phyloP scores from a whole-genome alignment of 495 filamentous ascomycete species.

The Pseudevernia furfuracea region DNA sequence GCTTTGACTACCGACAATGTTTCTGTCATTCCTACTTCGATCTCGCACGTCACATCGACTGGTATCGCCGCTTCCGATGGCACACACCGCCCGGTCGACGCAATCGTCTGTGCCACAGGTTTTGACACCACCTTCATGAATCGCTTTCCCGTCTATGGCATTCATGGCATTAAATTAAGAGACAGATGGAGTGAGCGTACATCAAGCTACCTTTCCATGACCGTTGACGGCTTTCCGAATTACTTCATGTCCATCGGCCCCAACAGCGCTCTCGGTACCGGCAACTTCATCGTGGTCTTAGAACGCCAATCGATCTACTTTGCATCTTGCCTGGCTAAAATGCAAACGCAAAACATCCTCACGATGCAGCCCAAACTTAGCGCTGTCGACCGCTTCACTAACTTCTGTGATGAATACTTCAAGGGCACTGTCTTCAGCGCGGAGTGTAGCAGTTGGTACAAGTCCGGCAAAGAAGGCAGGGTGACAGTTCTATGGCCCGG shows the following conservation, averaged over 20 bases:
- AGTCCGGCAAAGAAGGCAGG: slow-evolving; percentile 48
- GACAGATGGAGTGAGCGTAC: no score
- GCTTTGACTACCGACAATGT: slow-evolving; percentile 41
- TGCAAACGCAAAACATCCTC: slow-evolving; percentile 55
- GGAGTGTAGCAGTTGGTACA: slow-evolving; percentile 65
- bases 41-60: no score
- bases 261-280: slow-evolving; percentile 31
- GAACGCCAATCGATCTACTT: slow-evolving; percentile 44
- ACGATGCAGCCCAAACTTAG: slow-evolving; percentile 45
- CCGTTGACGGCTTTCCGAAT: no score
- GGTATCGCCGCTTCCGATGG: no score
- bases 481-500: slow-evolving; percentile 63
- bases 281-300: slow-evolving; percentile 52
- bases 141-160: no score
- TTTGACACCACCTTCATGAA: no score
- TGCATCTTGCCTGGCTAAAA: slow-evolving; percentile 57
- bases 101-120: no score
- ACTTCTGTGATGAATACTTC: slow-evolving; percentile 56
- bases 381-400: slow-evolving; percentile 56
- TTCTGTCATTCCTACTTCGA: no score
- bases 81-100: no score
- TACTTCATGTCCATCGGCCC: slow-evolving; percentile 39
- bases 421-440: slow-evolving; percentile 52
- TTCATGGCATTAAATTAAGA: no score
- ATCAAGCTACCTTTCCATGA: no score